Evolutionary conservation across 495 filamentous ascomycete species (phyloP).

Genomic region (Tetracladium setigerum): DNA sequence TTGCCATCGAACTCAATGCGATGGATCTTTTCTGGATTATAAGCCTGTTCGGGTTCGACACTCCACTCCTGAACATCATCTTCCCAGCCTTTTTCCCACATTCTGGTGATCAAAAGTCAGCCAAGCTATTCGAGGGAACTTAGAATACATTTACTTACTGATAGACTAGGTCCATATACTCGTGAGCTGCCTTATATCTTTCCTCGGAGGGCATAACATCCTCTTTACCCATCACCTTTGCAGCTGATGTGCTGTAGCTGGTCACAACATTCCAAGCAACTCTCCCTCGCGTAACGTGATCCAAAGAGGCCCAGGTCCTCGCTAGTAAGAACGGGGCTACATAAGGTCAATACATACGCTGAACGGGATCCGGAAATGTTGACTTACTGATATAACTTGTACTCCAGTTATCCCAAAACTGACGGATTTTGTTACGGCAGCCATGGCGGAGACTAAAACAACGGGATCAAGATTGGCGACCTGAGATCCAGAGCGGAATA

Average conservation of each 20-base stretch:
- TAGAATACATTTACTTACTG: slow-evolving; percentile 20
- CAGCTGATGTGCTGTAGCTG: slow-evolving; percentile 49
- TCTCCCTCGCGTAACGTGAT: slow-evolving; percentile 51
- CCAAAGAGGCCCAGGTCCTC: slow-evolving; percentile 50
- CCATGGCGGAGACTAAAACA: slow-evolving; percentile 19
- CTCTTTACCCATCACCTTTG: slow-evolving; percentile 48
- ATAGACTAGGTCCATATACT: slow-evolving; percentile 49
- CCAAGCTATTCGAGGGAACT: not conserved
- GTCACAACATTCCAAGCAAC: slow-evolving; percentile 63
- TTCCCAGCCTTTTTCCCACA: slow-evolving; percentile 56
- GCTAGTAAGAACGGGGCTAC: slow-evolving; percentile 48
- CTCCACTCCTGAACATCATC: slow-evolving; percentile 44
- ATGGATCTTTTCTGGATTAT: slow-evolving; percentile 47
- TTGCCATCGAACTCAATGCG: slow-evolving; percentile 53
- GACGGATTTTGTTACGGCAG: not conserved
- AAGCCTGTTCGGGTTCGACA: slow-evolving; percentile 41
- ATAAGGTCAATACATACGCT: slow-evolving; percentile 28
- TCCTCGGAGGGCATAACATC: slow-evolving; percentile 51
- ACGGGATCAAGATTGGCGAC: too few species aligned
- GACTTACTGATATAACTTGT: not conserved
- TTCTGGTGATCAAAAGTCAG: slow-evolving; percentile 2
- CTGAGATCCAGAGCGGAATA: too few species aligned
- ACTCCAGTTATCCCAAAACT: not conserved
- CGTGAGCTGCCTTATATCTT: slow-evolving; percentile 50
- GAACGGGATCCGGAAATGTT: too few species aligned